Evolutionary conservation across 768 basidiomycete species (phyloP), one percentile per base, ranked within the genome.

Genomic region (Holtermannia corniformis): DNA sequence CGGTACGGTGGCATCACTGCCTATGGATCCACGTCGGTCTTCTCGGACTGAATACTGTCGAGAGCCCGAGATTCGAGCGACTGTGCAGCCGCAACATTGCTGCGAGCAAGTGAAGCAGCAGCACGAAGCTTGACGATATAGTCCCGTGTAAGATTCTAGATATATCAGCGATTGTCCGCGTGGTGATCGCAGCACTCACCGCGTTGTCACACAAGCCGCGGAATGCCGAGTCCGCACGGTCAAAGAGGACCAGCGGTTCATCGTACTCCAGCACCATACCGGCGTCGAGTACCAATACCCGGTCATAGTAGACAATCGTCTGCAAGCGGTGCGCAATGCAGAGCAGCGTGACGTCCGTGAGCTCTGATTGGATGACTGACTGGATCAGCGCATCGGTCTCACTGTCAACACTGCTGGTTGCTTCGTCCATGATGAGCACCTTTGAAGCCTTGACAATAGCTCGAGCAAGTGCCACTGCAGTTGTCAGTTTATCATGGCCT

Each of bases 321-420:
- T 59, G 50, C 50, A 25, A 19, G 41, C 25, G 12, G 45, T 24
- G 25, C 22, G 13, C 27, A 26, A 16, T 19, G 25, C 13, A 22
- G 14, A 20, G 41, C 27, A 64, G 54, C 1, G 66, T 68, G 19
- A 61, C 54, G 28, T 61, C 47, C 14, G 53, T 44, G 25, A 84
- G 83, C 59, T 84, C 81, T 2, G 74, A 75, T 57, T 80, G 79
- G 40, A 86, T 85, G 5, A 82, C 82, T 10, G 74, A 74, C 73
- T 13, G 19, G 28, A 23, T 37, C 5, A 28, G 25, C n/a, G n/a
- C n/a, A 28, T 49, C 32, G 16, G 32, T 24, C 22, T 50, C 32
- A 14, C 21, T 41, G 12, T 54, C 50, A 32, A 57, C 49, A 3
- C 48, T 52, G 41, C 50, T 47, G 20, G 23, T 10, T 2, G 44